Evolutionary conservation across 2,329 filamentous ascomycete genomes (phyloP), one percentile per base, ranked within the genome.

Genomic region (Macrophomina pseudophaseolina): DNA sequence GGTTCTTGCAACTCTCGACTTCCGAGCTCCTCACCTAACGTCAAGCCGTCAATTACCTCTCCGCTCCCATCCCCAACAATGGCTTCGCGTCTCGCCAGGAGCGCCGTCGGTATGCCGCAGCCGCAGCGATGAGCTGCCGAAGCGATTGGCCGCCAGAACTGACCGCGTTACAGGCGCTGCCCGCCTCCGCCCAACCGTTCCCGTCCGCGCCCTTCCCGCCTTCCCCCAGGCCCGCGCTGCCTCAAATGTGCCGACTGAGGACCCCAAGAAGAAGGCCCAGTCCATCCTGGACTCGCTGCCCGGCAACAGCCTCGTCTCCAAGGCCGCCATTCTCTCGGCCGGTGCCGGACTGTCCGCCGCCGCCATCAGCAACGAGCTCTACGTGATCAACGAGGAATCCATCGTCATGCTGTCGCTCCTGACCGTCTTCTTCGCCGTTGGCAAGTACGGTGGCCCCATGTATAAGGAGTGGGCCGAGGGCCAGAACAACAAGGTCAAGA

Each of bases 281-380:
- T 97, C 93, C 71, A 91, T 99, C 82, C 85, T 99, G 78, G 93
- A 99, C 77, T 86, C 94, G 71, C 88, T 99, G 65, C 95, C 95
- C 76, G 95, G 96, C 75, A 97, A 88, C 88, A 94, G 87, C 78
- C 86, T 97, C 72, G 85, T 97, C 79, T 96, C 93, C 82, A 99
- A 99, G 90, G 93, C 93, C 74, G 95, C 95, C 77, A 94, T 97
- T 80, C 91, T 99, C 77, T 98, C 94, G 78, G 94, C 93, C 75
- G 90, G 91, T 72, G 92, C 95, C 77, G 94, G 91, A 84, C 83
- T 97, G 75, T 94, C 92, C 77, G 88, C 97, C 81, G 97, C 95
- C 80, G 95, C 93, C 78, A 93, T 99, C 84, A 96, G 92, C 90
- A 99, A 97, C 85, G 95, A 99, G 88, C 93, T 98, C 86, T 98